phyloP scores from a whole-genome alignment of 2,329 filamentous ascomycete genomes.

The Sarocladium strictum region DNA sequence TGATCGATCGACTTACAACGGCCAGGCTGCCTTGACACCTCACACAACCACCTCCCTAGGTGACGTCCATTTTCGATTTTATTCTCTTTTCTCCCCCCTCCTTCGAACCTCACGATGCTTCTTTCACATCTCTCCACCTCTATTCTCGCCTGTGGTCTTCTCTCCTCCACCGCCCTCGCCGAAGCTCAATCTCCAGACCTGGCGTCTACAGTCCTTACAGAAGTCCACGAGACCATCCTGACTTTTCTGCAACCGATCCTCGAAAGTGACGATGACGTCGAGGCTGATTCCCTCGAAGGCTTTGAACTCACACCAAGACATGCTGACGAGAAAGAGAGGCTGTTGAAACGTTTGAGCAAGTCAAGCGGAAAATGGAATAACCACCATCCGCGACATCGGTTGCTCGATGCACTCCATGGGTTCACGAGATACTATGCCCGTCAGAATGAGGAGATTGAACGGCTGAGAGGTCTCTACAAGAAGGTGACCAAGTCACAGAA shows the following conservation, averaged over 20 bases:
- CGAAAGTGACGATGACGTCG: neutral
- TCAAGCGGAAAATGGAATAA: constrained; percentile 25
- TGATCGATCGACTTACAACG: no score
- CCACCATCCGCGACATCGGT: constrained; percentile 31
- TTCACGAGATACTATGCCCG: constrained; percentile 28
- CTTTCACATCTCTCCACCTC: neutral
- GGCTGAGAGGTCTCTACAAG: constrained; percentile 29
- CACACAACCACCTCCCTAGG: no score
- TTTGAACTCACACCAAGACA: constrained; percentile 16
- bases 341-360: constrained; percentile 23
- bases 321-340: constrained; percentile 22
- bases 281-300: neutral
- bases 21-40: no score
- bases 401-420: constrained; percentile 33
- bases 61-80: no score
- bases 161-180: neutral
- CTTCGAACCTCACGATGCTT: neutral
- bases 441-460: constrained; percentile 29
- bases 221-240: constrained; percentile 5
- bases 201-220: neutral
- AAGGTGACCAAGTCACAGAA: constrained; percentile 29
- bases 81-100: neutral
- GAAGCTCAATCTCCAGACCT: neutral
- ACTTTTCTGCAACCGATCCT: neutral
- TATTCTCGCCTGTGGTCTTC: neutral